Percentiles rank a stretch among this genome's conserved stretches.
These are phyloP conservation scores for Cladosporium sp. DNA, from an alignment of 2,329 filamentous ascomycete genomes.

Conservation along the genomic window DNA sequence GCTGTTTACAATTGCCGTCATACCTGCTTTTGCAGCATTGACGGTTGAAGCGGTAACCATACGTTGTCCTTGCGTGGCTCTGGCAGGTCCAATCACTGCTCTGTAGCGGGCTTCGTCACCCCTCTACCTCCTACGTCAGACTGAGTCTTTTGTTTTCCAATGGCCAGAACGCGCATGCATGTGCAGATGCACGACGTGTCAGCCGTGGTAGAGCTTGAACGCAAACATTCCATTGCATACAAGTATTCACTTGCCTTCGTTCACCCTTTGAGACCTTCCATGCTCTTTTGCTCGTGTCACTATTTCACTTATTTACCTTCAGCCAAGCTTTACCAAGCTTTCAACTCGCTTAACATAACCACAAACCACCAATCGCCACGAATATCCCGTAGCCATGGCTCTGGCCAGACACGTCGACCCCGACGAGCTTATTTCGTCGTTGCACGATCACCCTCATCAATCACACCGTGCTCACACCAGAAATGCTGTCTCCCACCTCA, in stretches of 20 bases:
- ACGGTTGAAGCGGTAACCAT: not conserved
- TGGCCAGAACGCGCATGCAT: not conserved
- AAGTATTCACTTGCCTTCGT: not conserved
- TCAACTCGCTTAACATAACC: not conserved
- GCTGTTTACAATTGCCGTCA: not conserved
- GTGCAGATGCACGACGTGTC: not conserved
- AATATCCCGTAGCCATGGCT: conserved; percentile 37
- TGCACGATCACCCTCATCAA: conserved; percentile 43
- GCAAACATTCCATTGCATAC: not conserved
- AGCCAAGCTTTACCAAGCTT: not conserved
- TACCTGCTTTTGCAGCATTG: not conserved
- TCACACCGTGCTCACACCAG: conserved; percentile 33
- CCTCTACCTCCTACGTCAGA: conserved; percentile 9
- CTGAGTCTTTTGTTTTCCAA: not conserved
- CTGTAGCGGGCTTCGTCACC: not conserved
- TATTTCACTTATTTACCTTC: not conserved
- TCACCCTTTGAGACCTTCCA: not conserved
- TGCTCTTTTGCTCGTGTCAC: not conserved
- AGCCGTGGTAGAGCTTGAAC: not conserved
- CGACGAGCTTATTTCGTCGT: conserved; percentile 51
- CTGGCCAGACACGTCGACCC: conserved; percentile 47
- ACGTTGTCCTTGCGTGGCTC: not conserved
- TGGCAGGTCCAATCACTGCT: not conserved
- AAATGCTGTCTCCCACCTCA: conserved; percentile 49
- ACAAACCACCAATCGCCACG: not conserved